phyloP scores from a whole-genome alignment of 345 rosid species.

The Corchorus capsularis region DNA sequence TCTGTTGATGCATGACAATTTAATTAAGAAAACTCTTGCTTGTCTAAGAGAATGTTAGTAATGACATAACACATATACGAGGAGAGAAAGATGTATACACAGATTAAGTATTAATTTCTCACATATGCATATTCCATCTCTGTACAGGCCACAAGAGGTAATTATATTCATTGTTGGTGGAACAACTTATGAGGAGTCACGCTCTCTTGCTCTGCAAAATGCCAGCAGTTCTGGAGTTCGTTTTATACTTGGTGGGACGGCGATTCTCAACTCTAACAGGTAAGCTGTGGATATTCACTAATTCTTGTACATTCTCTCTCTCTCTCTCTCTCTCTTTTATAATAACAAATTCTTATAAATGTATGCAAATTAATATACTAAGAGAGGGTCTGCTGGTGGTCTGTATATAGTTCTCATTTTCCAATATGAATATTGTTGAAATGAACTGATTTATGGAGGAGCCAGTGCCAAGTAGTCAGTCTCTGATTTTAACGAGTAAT shows the following conservation, averaged over 20 bases:
- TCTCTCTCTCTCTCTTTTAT: neutral
- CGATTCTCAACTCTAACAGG: conserved; percentile 86
- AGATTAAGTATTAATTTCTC: neutral
- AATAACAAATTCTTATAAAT: neutral
- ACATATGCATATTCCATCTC: conserved; percentile 10
- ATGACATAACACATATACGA: neutral
- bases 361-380: neutral
- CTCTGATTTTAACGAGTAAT: neutral
- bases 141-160: conserved; percentile 88
- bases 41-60: neutral
- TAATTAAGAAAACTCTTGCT: neutral
- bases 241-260: conserved; percentile 84
- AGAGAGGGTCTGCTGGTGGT: neutral
- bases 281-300: conserved; percentile 24
- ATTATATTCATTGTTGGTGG: conserved; percentile 93
- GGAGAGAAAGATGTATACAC: neutral
- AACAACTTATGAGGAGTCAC: conserved; percentile 95
- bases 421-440: neutral
- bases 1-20: neutral
- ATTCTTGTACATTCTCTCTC: neutral
- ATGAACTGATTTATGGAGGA: neutral
- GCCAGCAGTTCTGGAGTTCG: conserved; percentile 80
- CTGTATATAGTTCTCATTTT: neutral
- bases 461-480: neutral
- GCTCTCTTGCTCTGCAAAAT: conserved; percentile 76